A percentile compares a stretch with the other conserved stretches of the same genome.
Conservation (phyloP, 345 rosid genomes). For the Melastoma malabathricum region DNA sequence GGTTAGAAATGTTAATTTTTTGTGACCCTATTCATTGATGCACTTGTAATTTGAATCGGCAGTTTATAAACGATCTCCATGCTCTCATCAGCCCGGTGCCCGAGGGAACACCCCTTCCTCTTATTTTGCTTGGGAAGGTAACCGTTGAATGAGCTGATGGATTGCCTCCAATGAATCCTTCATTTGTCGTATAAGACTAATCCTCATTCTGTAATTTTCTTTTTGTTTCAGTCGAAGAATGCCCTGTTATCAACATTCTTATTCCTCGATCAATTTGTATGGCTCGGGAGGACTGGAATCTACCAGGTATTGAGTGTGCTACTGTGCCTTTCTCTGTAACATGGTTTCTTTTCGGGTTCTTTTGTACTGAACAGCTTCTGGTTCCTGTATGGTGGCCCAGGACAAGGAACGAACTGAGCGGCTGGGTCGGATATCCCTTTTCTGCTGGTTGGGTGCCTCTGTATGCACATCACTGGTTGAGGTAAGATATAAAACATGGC, state of each 20-base stretch:
- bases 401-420: conserved; percentile 77
- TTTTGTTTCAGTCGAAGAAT: conserved; percentile 65
- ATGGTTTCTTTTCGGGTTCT: too few relatives aligned
- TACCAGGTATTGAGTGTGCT: conserved; percentile 48
- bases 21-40: background rate
- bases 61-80: conserved; percentile 93
- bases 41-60: conserved; percentile 8
- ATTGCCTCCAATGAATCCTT: background rate
- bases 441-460: conserved; percentile 91
- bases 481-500: conserved; percentile 28
- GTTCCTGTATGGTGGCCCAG: conserved; percentile 16
- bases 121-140: conserved; percentile 86
- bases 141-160: background rate
- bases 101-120: conserved; percentile 81
- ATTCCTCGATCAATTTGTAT: conserved; percentile 94
- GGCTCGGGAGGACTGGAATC: conserved; percentile 90
- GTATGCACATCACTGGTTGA: conserved; percentile 64
- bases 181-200: conserved; percentile 4
- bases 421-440: conserved; percentile 69
- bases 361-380: too few relatives aligned
- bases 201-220: conserved; percentile 5
- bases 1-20: background rate
- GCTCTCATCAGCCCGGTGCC: conserved; percentile 77
- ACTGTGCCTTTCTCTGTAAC: background rate
- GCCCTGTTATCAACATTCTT: conserved; percentile 71